Conservation (phyloP, 2,329 filamentous ascomycete species). For the Fusarium bactridioides region DNA sequence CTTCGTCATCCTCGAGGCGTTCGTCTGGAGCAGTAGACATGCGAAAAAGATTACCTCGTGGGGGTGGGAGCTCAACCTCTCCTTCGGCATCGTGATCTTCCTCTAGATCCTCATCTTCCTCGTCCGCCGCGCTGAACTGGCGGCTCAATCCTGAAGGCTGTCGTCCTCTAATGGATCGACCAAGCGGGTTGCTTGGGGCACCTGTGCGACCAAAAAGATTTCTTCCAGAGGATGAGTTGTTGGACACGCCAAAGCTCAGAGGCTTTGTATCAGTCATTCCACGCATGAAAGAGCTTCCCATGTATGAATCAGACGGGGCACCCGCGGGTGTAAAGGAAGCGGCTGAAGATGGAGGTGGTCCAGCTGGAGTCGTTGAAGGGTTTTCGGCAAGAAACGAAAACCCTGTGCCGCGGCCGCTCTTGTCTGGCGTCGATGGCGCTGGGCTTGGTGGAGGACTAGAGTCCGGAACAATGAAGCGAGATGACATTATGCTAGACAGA, state of each 20-base stretch:
- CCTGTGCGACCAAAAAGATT: slow-evolving; percentile 51
- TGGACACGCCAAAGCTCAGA: slow-evolving; percentile 48
- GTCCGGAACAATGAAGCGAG: slow-evolving; percentile 53
- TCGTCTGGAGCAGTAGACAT: slow-evolving; percentile 30
- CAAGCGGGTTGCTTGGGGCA: slow-evolving; percentile 54
- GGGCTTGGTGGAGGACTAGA: slow-evolving; percentile 53
- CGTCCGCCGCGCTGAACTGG: slow-evolving; percentile 47
- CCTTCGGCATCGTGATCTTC: slow-evolving; percentile 46
- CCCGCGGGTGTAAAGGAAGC: slow-evolving; percentile 65
- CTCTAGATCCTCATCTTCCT: slow-evolving; percentile 42
- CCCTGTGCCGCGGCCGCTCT: slow-evolving; percentile 45
- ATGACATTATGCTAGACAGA: slow-evolving; percentile 48
- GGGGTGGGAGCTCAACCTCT: slow-evolving; percentile 47
- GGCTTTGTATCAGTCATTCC: slow-evolving; percentile 51
- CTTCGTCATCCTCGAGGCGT: slow-evolving; percentile 39
- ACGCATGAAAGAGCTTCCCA: slow-evolving; percentile 63
- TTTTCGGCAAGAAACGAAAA: slow-evolving; percentile 53
- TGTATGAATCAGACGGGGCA: slow-evolving; percentile 62
- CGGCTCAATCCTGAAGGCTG: slow-evolving; percentile 61
- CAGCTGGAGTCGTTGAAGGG: slow-evolving; percentile 63
- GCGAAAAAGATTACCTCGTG: slow-evolving; percentile 46
- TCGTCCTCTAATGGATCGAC: slow-evolving; percentile 56
- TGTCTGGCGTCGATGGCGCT: slow-evolving; percentile 60
- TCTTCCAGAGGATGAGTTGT: slow-evolving; percentile 40
- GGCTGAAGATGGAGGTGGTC: slow-evolving; percentile 60